phyloP scores from a whole-genome alignment of 352 stramenopile genomes.

The Salisapilia sapeloensis region DNA sequence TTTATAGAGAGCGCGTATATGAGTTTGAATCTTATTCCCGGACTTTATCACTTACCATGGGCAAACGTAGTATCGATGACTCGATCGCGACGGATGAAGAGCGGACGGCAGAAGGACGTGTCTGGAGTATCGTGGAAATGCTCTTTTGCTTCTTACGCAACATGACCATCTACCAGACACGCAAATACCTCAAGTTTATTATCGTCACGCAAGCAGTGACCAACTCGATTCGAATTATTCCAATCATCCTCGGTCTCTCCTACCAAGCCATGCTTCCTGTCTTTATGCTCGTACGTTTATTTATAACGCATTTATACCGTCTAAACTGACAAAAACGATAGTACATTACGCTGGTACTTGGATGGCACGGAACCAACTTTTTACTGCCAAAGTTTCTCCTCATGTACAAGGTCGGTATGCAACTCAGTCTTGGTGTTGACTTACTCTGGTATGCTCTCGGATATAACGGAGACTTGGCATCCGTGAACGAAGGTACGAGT shows the following conservation, averaged over 20 bases:
- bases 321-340: slow-evolving; percentile 3
- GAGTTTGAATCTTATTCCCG: slow-evolving; percentile 1
- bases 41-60: too few species aligned
- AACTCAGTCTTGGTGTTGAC: slow-evolving; percentile 67
- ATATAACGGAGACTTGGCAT: slow-evolving; percentile 77
- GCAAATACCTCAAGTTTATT: slow-evolving; percentile 68
- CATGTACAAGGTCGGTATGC: slow-evolving; percentile 83
- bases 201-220: slow-evolving; percentile 73
- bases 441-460: slow-evolving; percentile 76
- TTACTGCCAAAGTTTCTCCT: slow-evolving; percentile 71
- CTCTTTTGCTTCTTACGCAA: slow-evolving; percentile 80
- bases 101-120: slow-evolving; percentile 31
- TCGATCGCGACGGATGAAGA: slow-evolving; percentile 52
- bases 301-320: not conserved
- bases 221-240: slow-evolving; percentile 71
- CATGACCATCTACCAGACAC: slow-evolving; percentile 78
- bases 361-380: slow-evolving; percentile 81
- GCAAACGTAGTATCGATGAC: slow-evolving; percentile 54
- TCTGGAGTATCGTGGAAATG: slow-evolving; percentile 69
- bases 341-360: slow-evolving; percentile 75
- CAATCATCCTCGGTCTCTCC: slow-evolving; percentile 70
- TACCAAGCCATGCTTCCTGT: slow-evolving; percentile 73
- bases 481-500: slow-evolving; percentile 53
- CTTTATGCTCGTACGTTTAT: slow-evolving; percentile 41
- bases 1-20: not conserved